Conservation (phyloP, 345 rosid species). For the Moricandia arvensis region DNA sequence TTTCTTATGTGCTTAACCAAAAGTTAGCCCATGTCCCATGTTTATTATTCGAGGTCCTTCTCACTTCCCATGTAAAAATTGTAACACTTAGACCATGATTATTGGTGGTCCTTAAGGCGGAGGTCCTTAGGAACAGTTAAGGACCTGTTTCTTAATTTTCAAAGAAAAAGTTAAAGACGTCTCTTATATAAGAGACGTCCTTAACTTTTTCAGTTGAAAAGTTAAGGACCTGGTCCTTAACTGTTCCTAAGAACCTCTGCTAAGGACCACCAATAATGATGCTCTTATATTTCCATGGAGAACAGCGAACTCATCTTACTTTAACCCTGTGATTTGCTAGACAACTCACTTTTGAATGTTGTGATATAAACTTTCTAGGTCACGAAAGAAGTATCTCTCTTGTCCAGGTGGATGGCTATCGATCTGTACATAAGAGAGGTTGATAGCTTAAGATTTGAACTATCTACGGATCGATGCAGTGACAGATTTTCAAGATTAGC, state of each 20-base stretch:
- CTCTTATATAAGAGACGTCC: no score
- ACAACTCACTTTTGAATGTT: slow-evolving; percentile 7
- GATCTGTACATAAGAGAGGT: slow-evolving; percentile 87
- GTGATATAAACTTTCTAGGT: slow-evolving; percentile 56
- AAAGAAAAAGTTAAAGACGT: no score
- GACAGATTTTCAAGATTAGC: slow-evolving; percentile 66
- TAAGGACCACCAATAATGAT: no score
- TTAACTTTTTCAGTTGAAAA: no score
- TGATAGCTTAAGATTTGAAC: slow-evolving; percentile 91
- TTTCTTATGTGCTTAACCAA: not conserved
- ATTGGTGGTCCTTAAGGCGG: no score
- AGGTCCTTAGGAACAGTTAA: no score
- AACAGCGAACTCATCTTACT: not conserved
- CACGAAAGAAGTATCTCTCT: slow-evolving; percentile 85
- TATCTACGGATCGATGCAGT: slow-evolving; percentile 76
- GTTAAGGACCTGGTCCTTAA: no score
- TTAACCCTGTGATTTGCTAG: not conserved
- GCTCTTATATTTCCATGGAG: not conserved
- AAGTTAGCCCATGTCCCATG: not conserved
- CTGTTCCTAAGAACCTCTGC: no score
- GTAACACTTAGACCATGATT: no score
- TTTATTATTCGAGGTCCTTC: not conserved
- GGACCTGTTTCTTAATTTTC: no score
- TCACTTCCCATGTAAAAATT: not conserved
- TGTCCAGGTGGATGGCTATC: slow-evolving; percentile 97